These are phyloP conservation scores for Byssochlamys sp. DNA, from an alignment of 2,329 filamentous ascomycete genomes.

Conservation along the genomic window DNA sequence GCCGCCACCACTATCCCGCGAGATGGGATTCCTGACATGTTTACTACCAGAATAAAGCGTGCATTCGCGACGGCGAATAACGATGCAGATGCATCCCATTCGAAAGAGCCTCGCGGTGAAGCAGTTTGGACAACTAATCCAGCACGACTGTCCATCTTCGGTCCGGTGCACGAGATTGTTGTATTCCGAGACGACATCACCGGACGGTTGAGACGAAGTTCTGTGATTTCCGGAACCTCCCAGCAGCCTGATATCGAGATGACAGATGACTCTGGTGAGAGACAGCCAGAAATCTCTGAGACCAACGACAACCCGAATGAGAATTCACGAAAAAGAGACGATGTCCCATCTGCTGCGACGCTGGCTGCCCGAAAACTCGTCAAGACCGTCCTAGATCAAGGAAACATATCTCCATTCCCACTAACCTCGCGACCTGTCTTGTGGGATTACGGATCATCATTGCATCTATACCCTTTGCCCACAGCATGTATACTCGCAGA, in stretches of 20 bases:
- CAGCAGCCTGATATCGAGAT: constrained; percentile 12
- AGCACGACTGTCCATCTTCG: constrained; percentile 70
- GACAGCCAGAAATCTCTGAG: not conserved
- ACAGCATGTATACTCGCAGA: constrained; percentile 76
- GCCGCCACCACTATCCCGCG: constrained; percentile 38
- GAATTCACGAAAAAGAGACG: constrained; percentile 9
- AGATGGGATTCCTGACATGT: constrained; percentile 66
- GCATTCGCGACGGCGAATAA: constrained; percentile 70
- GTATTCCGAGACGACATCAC: constrained; percentile 81
- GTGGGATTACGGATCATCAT: constrained; percentile 71
- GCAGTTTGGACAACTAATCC: constrained; percentile 87
- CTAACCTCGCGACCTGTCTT: constrained; percentile 69
- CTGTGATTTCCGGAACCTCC: constrained; percentile 55
- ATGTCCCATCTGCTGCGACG: constrained; percentile 19
- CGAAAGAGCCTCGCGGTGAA: constrained; percentile 52
- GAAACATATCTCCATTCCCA: constrained; percentile 77
- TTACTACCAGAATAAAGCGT: constrained; percentile 75
- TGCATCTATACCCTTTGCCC: constrained; percentile 81
- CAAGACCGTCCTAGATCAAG: constrained; percentile 85
- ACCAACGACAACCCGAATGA: not conserved
- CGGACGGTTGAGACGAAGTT: constrained; percentile 64
- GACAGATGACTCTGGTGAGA: constrained; percentile 15
- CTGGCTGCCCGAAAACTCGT: constrained; percentile 64
- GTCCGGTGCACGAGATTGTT: constrained; percentile 76
- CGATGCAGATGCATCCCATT: constrained; percentile 48